Base-by-base conservation (phyloP, 2,329 filamentous ascomycete genomes). In the Zasmidium angulare region DNA sequence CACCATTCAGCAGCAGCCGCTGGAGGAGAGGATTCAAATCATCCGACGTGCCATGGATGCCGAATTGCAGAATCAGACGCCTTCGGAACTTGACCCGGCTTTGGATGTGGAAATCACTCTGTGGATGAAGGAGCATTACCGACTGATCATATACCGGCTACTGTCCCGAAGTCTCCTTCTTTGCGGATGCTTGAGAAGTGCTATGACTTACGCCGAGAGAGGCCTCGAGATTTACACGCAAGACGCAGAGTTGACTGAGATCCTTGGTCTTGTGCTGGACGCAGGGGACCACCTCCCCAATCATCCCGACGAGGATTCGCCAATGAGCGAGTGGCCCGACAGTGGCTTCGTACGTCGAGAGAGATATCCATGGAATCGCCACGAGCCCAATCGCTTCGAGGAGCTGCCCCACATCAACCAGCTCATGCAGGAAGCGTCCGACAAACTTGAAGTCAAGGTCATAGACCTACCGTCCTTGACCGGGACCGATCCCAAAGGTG, bases 401-500 rank as follows among this genome's bases (percentile, higher is more conserved):
- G 69, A 79, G 2, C 77, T 98, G 22, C 75, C 82, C 0, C 82
- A 88, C 53, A 78, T 98, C 48, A 98, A 98, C 70, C 75, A 79
- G 21, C 81, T 88, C 65, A 81, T 97, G 66, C 76, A 80, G 23
- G 75, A 77, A 1, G 86, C 91, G 56, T 91, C 92, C 0, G 89
- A 91, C 0, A 93, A 91, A 69, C 90, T 93, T 61, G 89, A 90
- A 63, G 89, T 96, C 26, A 84, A 86, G 59, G 87, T 89, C 2
- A 86, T 91, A 0, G 83, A 88, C 29, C 78, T 99, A 3, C 95
- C 93, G 0, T 79, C 90, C 0, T 77, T 98, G 22, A 68, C 65
- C 26, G 67, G 66, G n/a, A 11, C 17, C 10, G 43, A 24, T n/a
- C 63, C 67, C 22, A 61, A 56, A 22, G 59, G 62, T 40, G 52